phyloP scores from a whole-genome alignment of 768 basidiomycete genomes.

The Gloeostereum incarnatum region DNA sequence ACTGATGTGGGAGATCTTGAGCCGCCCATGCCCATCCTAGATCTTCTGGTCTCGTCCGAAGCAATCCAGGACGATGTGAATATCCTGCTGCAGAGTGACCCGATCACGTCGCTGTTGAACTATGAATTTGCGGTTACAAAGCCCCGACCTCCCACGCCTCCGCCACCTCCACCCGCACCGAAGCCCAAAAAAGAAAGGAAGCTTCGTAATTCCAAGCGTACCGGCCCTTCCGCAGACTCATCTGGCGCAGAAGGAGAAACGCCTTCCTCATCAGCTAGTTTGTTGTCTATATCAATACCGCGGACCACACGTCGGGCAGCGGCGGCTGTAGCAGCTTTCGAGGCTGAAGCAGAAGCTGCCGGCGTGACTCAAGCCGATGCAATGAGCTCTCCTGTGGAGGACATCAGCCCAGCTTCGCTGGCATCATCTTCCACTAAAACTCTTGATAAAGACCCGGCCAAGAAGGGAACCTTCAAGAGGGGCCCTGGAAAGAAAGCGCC shows the following conservation, averaged over 20 bases:
- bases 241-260: neutral
- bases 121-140: constrained; percentile 58
- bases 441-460: neutral
- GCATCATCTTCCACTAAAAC: neutral
- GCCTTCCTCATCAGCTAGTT: no score
- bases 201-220: constrained; percentile 1
- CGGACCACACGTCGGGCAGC: constrained; percentile 8
- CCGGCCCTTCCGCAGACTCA: neutral
- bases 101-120: constrained; percentile 57
- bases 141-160: constrained; percentile 49
- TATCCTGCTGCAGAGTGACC: constrained; percentile 44
- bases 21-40: constrained; percentile 47
- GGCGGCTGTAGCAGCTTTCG: constrained; percentile 34
- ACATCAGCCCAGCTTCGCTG: neutral
- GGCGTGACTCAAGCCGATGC: constrained; percentile 4
- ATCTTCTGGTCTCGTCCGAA: constrained; percentile 45
- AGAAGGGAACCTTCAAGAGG: neutral
- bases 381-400: neutral
- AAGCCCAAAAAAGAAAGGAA: constrained; percentile 13
- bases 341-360: constrained; percentile 23
- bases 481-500: neutral
- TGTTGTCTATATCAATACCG: no score
- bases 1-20: constrained; percentile 61
- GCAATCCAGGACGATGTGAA: constrained; percentile 43
- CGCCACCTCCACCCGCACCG: constrained; percentile 26